These are phyloP conservation scores for Trichoderma afroharzianum DNA, from an alignment of 2,329 filamentous ascomycete genomes.

Conservation along the genomic window DNA sequence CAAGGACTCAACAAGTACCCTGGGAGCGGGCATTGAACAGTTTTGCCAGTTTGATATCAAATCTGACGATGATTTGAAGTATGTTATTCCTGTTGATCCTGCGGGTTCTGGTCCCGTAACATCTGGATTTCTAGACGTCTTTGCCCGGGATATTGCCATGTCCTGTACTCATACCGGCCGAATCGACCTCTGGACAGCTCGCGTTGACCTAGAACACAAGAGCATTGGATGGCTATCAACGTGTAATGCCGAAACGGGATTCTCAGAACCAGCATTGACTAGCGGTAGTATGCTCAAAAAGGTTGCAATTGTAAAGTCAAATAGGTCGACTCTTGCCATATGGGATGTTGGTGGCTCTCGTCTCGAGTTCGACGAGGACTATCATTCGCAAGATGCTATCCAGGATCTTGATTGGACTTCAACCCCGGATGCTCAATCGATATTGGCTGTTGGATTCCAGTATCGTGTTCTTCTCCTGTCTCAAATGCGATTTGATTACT, in stretches of 20 bases:
- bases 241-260: constrained; percentile 74
- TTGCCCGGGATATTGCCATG: constrained; percentile 80
- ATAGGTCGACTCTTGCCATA: constrained; percentile 74
- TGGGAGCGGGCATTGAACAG: constrained; percentile 47
- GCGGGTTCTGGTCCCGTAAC: constrained; percentile 69
- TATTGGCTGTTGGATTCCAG: constrained; percentile 89
- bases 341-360: constrained; percentile 84
- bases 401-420: constrained; percentile 92
- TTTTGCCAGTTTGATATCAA: constrained; percentile 70
- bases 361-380: constrained; percentile 76
- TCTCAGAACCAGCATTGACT: constrained; percentile 68
- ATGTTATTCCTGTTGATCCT: constrained; percentile 79
- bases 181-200: constrained; percentile 81
- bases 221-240: constrained; percentile 79
- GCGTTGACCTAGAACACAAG: constrained; percentile 57
- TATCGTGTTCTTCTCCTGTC: constrained; percentile 77
- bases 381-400: constrained; percentile 69
- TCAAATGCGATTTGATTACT: constrained; percentile 87
- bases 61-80: constrained; percentile 54
- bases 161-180: constrained; percentile 75
- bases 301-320: constrained; percentile 73
- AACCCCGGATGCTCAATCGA: constrained; percentile 82
- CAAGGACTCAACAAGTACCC: constrained; percentile 25
- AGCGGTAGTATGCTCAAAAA: constrained; percentile 86
- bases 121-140: constrained; percentile 79